Evolutionary conservation across 257 asterid genomes (phyloP), one percentile per base, ranked within the genome.

Genomic region (Nicotiana benthamiana): DNA sequence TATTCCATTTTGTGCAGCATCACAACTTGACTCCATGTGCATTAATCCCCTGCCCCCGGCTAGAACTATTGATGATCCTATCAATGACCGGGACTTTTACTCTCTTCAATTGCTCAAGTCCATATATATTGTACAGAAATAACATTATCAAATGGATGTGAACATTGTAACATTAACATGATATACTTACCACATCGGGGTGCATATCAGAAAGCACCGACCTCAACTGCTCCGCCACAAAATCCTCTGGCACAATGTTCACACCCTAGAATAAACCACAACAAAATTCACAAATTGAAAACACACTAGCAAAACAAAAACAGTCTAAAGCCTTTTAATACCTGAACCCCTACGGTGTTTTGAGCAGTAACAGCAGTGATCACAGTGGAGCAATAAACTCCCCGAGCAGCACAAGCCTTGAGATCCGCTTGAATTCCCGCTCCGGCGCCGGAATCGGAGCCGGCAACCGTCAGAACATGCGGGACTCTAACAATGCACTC

Each of bases 401-500:
- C 97, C 53, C 97, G 87, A 5, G 96, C 91, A 16, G 98, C 91
- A 84, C 99, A 95, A 27, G 99, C 87, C 85, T 95, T 95, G 75
- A 95, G 79, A 87, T 95, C 99, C 20, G 99, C 98, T 87, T 95
- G 99, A 75, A 95, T 93, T 20, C 98, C 98, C 6, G 99, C 99
- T 28, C 99, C 98, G 80, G 92, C 91, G 48, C 98, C 93, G 67
- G 99, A 93, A 82, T 95, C 99, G 66, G 99, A 95, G 26, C 99
- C 99, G 32, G 99, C 97, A n/a, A 93, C 92, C 5, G 96, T 89
- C 61, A 95, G 88, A 15, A 93, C 99, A 81, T 93, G 99, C 7
- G 99, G 98, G 40, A 94, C 87, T 66, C 90, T 94, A 17, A 84
- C 82, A 60, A 63, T 79, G 60, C 22, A 74, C 51, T 66, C 70